Evolutionary conservation across 2,329 filamentous ascomycete species (phyloP), one percentile per base, ranked within the genome.

Genomic region (Pseudogymnoascus destructans): DNA sequence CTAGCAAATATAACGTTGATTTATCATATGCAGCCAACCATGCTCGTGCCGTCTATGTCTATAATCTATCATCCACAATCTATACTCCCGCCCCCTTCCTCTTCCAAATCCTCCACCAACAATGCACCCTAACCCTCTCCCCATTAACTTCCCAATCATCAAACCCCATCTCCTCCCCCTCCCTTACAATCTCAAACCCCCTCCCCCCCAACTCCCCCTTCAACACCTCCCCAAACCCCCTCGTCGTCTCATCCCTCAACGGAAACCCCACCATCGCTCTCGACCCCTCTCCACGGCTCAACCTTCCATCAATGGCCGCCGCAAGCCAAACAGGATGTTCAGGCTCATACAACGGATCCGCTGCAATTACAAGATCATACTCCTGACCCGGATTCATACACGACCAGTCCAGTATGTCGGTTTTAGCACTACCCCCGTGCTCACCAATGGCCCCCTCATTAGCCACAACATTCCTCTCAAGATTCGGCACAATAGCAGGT

Each of bases 331-430:
- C 72, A 0, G 92, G 89, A 67, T 97, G 93, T 3, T 87, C 79
- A 55, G 90, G 79, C 49, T 91, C 89, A 71, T 97, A 97, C 17
- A 98, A 74, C 0, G 89, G 81, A 70, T 98, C 93, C 2, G 92
- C 89, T 1, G 83, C 89, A 2, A 98, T 77, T 42, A 97, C 82
- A 58, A 95, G 73, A 75, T 85, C 69, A 63, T 73, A 76, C 42
- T 6, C 13, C 13, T 4, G 21, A 0, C 42, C 21, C 1, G 21
- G 42, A 3, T 1, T 8, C 42, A 49, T 49, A 15, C 1, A 25
- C 4, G 42, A 49, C 33, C 77, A 77, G 2, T 82, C 80, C 58
- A 97, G 73, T 3, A 85, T 73, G 0, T 83, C 86, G 0, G 82
- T 81, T 0, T 77, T 77, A 21, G 85, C 73, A 1, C 70, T 74